Base-by-base conservation (phyloP, 352 stramenopile species). In the Phytophthora kernoviae region DNA sequence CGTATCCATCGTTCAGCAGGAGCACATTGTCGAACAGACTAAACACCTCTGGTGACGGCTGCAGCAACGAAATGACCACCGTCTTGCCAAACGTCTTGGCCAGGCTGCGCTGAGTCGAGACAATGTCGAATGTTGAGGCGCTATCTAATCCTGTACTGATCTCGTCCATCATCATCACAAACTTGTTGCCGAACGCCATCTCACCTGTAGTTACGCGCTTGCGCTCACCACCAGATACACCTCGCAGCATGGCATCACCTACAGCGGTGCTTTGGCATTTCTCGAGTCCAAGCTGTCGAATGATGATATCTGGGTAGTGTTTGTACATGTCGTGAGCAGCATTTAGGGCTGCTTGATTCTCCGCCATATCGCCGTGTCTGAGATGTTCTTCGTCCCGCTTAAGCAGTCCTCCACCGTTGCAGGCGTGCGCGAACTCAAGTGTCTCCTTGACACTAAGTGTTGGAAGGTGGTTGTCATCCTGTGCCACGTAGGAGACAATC, bases 1-100 rank as follows among this genome's bases (percentile, higher is more conserved):
- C 69, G 15, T 80, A 63, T 9, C 93, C 92, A 39, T 93, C 70
- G 59, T 89, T 88, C 27, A 98, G 48, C 5, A 98, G 22, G 9
- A 97, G 77, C 5, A 98, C 59, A 32, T 98, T 84, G 67, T 98
- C 93, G 65, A 98, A 98, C 11, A 97, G 58, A 7, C 81, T 78
- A 36, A 93, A 94, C 4, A 94, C 89, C 70, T 98, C 92, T 3
- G 93, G 93, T 5, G 91, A 79, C 20, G 93, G 92, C 66, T 98
- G 73, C 5, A 96, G 62, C 36, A 97, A 64, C 2, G 84, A 83
- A 4, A 96, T 75, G n/a, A 88, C 75, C 6, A 70, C 33, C 0
- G 77, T 87, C 24, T 73, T 68, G 10, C 65, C 49, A 10, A 84
- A 55, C 3, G 21, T 49, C 45, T 81, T 62, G 6, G 75, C 68